Percentiles rank a stretch among this genome's conserved stretches.
Evolutionary conservation across 768 basidiomycete species (phyloP).

Genomic region (Boletus vermiculosoides): DNA sequence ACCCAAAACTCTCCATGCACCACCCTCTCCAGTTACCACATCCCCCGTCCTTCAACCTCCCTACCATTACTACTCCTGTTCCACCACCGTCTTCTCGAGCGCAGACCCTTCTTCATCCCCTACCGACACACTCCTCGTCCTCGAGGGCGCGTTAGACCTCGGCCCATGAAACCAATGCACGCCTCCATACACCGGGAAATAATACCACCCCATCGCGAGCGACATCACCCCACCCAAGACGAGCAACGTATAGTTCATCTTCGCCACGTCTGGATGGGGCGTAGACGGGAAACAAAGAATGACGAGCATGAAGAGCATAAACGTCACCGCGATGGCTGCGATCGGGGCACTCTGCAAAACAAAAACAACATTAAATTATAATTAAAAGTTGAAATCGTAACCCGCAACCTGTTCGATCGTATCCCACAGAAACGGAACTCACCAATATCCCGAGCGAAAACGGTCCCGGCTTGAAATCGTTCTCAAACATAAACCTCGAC

Average conservation of each 20-base stretch:
- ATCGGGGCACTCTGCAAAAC: conserved; percentile 51
- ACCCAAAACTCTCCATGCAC: background rate
- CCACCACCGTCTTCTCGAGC: background rate
- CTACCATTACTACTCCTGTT: background rate
- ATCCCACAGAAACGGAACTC: conserved; percentile 4
- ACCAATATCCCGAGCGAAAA: conserved; percentile 45
- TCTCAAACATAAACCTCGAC: conserved; percentile 46
- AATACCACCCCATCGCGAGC: conserved; percentile 61
- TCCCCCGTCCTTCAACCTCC: background rate
- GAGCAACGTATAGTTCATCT: conserved; percentile 72
- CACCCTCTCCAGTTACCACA: no score
- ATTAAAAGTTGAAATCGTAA: no score
- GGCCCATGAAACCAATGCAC: conserved; percentile 70
- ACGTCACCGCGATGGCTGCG: conserved; percentile 51
- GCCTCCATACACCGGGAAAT: conserved; percentile 69
- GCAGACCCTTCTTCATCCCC: background rate
- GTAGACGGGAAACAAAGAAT: conserved; percentile 61
- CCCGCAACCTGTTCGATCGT: no score
- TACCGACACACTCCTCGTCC: background rate
- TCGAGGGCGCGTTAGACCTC: conserved; percentile 36
- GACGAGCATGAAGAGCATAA: conserved; percentile 63
- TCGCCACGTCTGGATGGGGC: conserved; percentile 40
- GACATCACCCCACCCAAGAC: conserved; percentile 58
- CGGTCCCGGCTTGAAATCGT: conserved; percentile 44
- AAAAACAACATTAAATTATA: background rate